These are phyloP conservation scores for Fomes fomentarius DNA, from an alignment of 1,284 basidiomycete species.

Conservation along the genomic window DNA sequence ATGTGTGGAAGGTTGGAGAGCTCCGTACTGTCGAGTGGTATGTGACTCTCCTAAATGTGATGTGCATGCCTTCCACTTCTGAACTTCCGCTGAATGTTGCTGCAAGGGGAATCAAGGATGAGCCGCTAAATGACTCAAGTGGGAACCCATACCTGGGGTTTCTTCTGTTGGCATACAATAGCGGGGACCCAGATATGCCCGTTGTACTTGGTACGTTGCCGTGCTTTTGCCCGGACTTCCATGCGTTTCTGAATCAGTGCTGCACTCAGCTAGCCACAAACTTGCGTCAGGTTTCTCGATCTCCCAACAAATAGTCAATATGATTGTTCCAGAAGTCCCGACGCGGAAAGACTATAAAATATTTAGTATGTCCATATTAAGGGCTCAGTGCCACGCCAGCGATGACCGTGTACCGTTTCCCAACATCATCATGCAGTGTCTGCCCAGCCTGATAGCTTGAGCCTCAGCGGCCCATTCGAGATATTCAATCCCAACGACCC, in stretches of 20 bases:
- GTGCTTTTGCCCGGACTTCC: background rate
- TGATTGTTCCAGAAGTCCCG: conserved; percentile 1
- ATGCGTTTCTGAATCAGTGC: background rate
- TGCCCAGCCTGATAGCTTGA: background rate
- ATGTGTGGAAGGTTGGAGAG: background rate
- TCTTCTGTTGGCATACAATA: background rate
- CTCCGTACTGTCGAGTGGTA: background rate
- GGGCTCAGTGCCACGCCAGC: background rate
- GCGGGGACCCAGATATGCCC: background rate
- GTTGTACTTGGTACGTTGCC: background rate
- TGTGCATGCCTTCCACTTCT: background rate
- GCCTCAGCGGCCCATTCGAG: background rate
- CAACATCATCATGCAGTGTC: background rate
- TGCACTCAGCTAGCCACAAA: background rate
- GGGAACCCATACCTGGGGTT: background rate
- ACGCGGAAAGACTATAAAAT: background rate
- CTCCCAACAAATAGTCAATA: background rate
- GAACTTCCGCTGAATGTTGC: background rate
- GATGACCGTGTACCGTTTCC: background rate
- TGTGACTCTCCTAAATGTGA: too few relatives aligned
- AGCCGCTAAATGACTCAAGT: background rate
- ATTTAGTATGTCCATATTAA: background rate
- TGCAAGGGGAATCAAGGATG: background rate
- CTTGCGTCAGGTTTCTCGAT: background rate
- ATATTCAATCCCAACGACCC: background rate